Base-by-base conservation (phyloP, 2,329 filamentous ascomycete species). In the Claviceps pusilla region DNA sequence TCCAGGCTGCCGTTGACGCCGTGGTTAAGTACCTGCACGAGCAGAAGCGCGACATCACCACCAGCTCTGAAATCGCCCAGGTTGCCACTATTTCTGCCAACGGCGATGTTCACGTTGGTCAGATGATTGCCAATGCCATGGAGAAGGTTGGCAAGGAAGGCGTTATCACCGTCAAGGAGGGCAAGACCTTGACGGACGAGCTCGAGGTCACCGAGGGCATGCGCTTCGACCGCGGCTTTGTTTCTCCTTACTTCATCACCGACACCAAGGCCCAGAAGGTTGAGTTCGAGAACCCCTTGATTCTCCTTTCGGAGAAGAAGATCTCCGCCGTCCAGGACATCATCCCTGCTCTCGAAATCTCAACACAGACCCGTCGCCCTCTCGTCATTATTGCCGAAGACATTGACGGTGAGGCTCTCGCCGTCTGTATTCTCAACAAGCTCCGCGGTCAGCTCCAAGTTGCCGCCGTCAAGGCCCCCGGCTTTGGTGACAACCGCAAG, bases 111-210 rank as follows among this genome's bases (percentile, higher is more conserved):
- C 90, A 96, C 75, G 88, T 98, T 66, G 93, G 93, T 65, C 84
- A 89, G 75, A 82, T 98, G 69, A 93, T 98, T 71, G 90, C 93
- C 69, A 96, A 84, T 69, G 93, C 93, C 64, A 98, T 98, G 93
- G 93, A 98, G 82, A 95, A 95, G 82, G 93, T 98, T 60, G 93
- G 93, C 74, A 98, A 98, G 82, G 93, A 98, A 78, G 93, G 93
- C 79, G 93, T 98, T 68, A 98, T 98, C 72, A 98, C 93, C 56
- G 91, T 97, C 68, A 98, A 98, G 86, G 93, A 98, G 80, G 93
- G 93, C 70, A 98, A 97, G 86, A 97, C 93, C 57, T 85, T 95
- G 68, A 83, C 87, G 66, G 93, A 98, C 64, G 93, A 98, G 82
- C 86, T 98, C 55, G 93, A 98, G 77, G 84, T 98, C 58, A 98